Percentiles rank a stretch among this genome's conserved stretches.
Evolutionary conservation across 2,329 filamentous ascomycete species (phyloP).

Genomic region (Monilinia polystroma): DNA sequence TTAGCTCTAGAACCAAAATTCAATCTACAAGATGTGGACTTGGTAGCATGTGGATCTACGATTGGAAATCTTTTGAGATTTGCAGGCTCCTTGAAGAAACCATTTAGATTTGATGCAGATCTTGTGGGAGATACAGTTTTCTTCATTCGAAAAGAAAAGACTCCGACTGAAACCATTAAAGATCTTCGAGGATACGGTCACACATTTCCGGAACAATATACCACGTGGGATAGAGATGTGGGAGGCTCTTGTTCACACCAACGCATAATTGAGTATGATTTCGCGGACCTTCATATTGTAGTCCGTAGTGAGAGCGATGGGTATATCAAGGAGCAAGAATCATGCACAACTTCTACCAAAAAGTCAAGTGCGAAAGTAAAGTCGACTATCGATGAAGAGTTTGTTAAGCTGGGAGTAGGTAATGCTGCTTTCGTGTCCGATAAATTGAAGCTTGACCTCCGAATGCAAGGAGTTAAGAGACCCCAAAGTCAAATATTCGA

Average conservation of each 20-base stretch:
- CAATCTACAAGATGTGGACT: conserved; percentile 45
- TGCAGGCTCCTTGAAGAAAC: conserved; percentile 42
- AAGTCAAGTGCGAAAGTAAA: too few species aligned
- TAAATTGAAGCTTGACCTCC: conserved; percentile 40
- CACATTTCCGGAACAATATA: conserved; percentile 65
- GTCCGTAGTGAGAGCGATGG: conserved; percentile 61
- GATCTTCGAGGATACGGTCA: conserved; percentile 63
- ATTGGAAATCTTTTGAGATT: conserved; percentile 62
- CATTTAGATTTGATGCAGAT: conserved; percentile 61
- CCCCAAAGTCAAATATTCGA: conserved; percentile 36
- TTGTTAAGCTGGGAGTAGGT: conserved; percentile 16
- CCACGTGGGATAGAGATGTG: conserved; percentile 57
- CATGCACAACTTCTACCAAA: not conserved
- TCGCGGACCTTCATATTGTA: conserved; percentile 52
- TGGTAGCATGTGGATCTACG: conserved; percentile 61
- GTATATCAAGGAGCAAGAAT: conserved; percentile 43
- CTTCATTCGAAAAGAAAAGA: conserved; percentile 61
- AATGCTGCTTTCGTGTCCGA: conserved; percentile 40
- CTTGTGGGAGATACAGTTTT: conserved; percentile 58
- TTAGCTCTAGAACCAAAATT: conserved; percentile 44
- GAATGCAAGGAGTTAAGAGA: conserved; percentile 41
- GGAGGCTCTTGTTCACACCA: conserved; percentile 60
- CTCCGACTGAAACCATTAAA: conserved; percentile 55
- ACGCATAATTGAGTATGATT: conserved; percentile 57
- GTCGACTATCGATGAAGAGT: conserved; percentile 28